Conservation (phyloP, 148 eudicot genomes). For the Hydrangea macrophylla region DNA sequence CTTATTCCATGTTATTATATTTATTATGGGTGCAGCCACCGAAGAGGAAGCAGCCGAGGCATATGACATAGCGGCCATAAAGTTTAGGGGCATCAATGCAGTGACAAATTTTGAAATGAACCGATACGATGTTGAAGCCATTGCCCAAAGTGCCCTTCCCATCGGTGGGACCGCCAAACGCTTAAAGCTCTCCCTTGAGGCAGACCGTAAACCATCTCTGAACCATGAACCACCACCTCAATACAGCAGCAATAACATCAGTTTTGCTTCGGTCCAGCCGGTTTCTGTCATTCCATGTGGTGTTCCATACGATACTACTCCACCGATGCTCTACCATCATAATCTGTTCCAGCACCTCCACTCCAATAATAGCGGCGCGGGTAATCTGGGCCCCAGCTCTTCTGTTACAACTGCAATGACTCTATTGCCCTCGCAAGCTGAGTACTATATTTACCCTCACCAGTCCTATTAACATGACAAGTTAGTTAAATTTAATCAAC, state of each 20-base stretch:
- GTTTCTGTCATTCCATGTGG: constrained; percentile 48
- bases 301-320: constrained; percentile 45
- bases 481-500: background rate
- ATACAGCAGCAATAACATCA: constrained; percentile 37
- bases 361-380: constrained; percentile 18
- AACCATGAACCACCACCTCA: constrained; percentile 29
- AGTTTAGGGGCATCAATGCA: constrained; percentile 70
- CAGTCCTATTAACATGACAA: constrained; percentile 49
- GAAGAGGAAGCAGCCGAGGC: constrained; percentile 98
- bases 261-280: constrained; percentile 42
- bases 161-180: constrained; percentile 87
- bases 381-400: constrained; percentile 20
- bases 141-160: constrained; percentile 78
- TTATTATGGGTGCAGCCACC: constrained; percentile 68
- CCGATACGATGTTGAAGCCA: constrained; percentile 84
- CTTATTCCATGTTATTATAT: background rate
- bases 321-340: constrained; percentile 48
- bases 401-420: constrained; percentile 31
- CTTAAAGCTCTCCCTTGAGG: constrained; percentile 59
- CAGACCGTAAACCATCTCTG: constrained; percentile 48
- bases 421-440: constrained; percentile 47
- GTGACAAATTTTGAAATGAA: constrained; percentile 96
- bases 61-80: constrained; percentile 86
- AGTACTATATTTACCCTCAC: constrained; percentile 83
- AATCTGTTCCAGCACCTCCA: constrained; percentile 55